Base-by-base conservation (phyloP, 2,329 filamentous ascomycete genomes). In the Leptographium flavum region DNA sequence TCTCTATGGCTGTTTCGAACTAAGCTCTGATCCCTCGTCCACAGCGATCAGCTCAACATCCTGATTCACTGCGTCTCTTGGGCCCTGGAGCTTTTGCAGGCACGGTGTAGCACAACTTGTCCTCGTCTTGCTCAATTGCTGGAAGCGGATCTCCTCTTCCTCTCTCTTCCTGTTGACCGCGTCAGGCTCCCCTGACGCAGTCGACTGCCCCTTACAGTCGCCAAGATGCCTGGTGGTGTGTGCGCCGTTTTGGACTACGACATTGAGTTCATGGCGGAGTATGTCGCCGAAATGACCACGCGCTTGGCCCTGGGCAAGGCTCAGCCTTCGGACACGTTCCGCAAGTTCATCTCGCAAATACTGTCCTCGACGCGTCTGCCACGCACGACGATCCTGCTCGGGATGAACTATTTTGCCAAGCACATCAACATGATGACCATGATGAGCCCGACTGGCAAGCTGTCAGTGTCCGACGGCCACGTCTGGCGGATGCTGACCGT, bases 241-340 rank as follows among this genome's bases (percentile, higher is more conserved):
- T 92, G 88, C 56, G 87, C 87, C 57, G 84, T 93, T 66, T 77
- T 95, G 64, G 88, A 94, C 70, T 95, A 95, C 63, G 87, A 94
- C 65, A 90, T 94, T 78, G 87, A 94, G 60, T 72, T 83, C 63
- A 95, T 94, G 88, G 83, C 87, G 51, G 87, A 94, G 61, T 95
- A 94, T 64, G 87, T 94, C 60, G 82, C 86, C 51, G 85, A 94
- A 60, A 93, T 90, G 79, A 79, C 87, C 49, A 74, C 70, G 22
- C 70, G 74, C 38, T 64, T 79, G 30, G 70, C 76, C 36, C 68
- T 70, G 17, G 68, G 84, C 54, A 79, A 81, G 15, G 70, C 78
- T 22, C 41, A 46, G 14, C 39, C 49, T 6, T 45, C 53, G 0
- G 49, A 51, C n/a, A 76, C 84, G 22, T 94, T 93, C 63, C 81